Base-by-base conservation (phyloP, 1,139 yeast genomes). In the Debaryomycetaceae sp. region DNA sequence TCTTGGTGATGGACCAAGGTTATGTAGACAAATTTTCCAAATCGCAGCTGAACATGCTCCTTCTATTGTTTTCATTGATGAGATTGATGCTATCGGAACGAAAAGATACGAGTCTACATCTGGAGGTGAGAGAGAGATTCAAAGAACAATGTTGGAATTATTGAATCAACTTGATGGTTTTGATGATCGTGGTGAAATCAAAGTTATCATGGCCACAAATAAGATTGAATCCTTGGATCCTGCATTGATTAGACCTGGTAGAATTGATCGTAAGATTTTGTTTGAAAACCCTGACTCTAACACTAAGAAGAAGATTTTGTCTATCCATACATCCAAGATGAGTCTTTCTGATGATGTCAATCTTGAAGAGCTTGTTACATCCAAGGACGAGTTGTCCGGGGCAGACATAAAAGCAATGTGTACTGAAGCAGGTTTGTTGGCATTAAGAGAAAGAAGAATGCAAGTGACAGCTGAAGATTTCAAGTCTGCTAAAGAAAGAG, bases 341-440 rank as follows among this genome's bases (percentile, higher is more conserved):
- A 89, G 83, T 57, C 75, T 95, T 55, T 81, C 91, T 20, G 81
- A 78, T 13, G 99, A 91, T 59, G 97, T 93, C 38, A 87, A 88
- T 54, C 76, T 91, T 51, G 99, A 93, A 52, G 95, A 85, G 57
- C 78, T 95, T 56, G 96, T 93, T 34, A 85, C 89, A 31, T 79
- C 95, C 13, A 95, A 93, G 72, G 99, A 93, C 63, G 99, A 93
- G 54, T 75, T 93, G 51, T 87, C 97, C 14, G 99, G 99, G 46
- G 99, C 99, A 8, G 99, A 95, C 66, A 93, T 93, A 59, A 93
- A 93, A 72, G 99, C 99, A 30, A 87, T 95, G 70, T 91, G 98
- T 67, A 91, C 99, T 1, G 98, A 93, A 66, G 98, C 98, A 1
- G 99, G 99, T 46, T 75, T 95, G 60, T 76, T 93, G 58, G 99